Conservation (phyloP, 2,329 filamentous ascomycete genomes). For the Epichloe bromicola region DNA sequence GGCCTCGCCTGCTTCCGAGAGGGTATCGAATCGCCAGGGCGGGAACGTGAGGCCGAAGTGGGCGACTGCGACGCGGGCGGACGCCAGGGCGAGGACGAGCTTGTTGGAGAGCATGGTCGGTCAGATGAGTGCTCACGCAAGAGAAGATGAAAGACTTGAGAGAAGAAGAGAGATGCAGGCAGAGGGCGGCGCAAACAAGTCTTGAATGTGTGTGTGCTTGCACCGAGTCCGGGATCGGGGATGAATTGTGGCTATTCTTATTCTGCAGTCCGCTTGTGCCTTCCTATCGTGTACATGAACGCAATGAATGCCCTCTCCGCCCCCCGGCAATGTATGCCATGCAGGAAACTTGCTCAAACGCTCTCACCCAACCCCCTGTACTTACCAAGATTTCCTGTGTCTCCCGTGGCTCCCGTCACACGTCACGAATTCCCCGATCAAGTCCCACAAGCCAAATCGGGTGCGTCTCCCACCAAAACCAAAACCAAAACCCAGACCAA, state of each 20-base stretch:
- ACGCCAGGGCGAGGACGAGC: slow-evolving; percentile 21
- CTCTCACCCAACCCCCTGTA: slow-evolving; percentile 14
- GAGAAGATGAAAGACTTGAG: too few species aligned
- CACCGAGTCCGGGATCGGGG: too few species aligned
- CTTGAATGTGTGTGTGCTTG: too few species aligned
- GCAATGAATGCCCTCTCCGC: neutral
- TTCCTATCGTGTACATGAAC: too few species aligned
- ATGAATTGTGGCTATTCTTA: too few species aligned
- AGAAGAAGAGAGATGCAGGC: too few species aligned
- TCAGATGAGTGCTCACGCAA: too few species aligned
- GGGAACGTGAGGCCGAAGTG: slow-evolving; percentile 38
- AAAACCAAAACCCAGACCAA: neutral
- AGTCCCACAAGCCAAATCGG: neutral
- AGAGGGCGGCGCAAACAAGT: too few species aligned
- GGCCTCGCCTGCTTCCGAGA: slow-evolving; percentile 22
- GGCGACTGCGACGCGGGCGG: slow-evolving; percentile 26
- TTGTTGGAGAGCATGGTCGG: slow-evolving; percentile 16
- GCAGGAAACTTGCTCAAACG: slow-evolving; percentile 29
- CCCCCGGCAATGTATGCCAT: neutral
- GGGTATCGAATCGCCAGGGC: slow-evolving; percentile 34
- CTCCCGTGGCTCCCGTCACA: too few species aligned
- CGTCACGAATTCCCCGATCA: neutral
- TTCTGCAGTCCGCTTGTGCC: too few species aligned
- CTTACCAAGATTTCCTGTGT: too few species aligned
- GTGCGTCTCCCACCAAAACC: neutral